phyloP scores from a whole-genome alignment of 495 filamentous ascomycete genomes.

The Rhypophila decipiens region DNA sequence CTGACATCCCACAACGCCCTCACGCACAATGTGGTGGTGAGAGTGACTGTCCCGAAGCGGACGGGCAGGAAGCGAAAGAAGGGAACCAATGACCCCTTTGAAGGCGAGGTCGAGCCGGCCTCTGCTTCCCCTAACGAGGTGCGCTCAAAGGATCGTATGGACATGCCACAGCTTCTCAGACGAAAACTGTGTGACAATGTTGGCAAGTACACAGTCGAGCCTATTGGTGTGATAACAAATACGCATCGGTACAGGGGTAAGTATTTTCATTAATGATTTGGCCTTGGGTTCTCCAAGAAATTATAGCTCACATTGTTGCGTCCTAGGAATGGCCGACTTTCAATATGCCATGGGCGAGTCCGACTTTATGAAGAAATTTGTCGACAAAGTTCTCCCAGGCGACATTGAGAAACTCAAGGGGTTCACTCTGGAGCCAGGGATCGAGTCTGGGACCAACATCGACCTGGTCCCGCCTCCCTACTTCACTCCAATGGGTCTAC shows the following conservation, averaged over 20 bases:
- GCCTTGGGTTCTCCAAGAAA: too few relatives aligned
- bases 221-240: constrained; percentile 63
- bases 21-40: constrained; percentile 77
- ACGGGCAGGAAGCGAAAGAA: constrained; percentile 79
- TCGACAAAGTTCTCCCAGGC: constrained; percentile 56
- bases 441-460: constrained; percentile 49
- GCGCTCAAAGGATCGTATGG: constrained; percentile 32
- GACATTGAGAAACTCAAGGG: constrained; percentile 62
- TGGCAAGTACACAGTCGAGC: constrained; percentile 60
- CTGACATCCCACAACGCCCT: constrained; percentile 61
- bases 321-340: constrained; percentile 56
- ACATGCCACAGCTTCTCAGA: constrained; percentile 44
- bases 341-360: constrained; percentile 60
- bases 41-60: constrained; percentile 78
- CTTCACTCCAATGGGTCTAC: constrained; percentile 59
- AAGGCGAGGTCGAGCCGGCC: constrained; percentile 15
- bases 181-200: constrained; percentile 67
- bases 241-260: constrained; percentile 83
- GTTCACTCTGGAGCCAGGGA: constrained; percentile 64
- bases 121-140: constrained; percentile 15
- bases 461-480: constrained; percentile 76
- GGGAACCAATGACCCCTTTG: constrained; percentile 62
- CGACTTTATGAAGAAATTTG: constrained; percentile 58
- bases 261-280: not conserved
- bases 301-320: too few relatives aligned